These are phyloP conservation scores for Colletotrichum navitas DNA, from an alignment of 2,329 filamentous ascomycete species.

Conservation along the genomic window DNA sequence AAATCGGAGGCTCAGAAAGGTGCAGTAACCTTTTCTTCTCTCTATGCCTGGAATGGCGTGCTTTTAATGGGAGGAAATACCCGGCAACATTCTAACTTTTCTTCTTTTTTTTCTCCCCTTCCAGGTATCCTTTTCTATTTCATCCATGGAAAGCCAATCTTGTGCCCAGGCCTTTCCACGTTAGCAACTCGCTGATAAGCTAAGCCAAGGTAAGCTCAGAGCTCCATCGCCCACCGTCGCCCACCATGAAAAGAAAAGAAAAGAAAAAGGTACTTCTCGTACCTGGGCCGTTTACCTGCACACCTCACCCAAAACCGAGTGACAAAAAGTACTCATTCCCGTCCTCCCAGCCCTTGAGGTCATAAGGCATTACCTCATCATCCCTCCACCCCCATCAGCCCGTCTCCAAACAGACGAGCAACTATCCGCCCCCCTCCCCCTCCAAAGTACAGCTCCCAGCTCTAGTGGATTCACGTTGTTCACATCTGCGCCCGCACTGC, in stretches of 20 bases:
- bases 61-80: not conserved
- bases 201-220: conserved; percentile 29
- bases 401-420: conserved; percentile 31
- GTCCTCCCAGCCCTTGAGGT: not conserved
- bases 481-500: conserved; percentile 20
- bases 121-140: not conserved
- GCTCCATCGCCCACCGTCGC: conserved; percentile 6
- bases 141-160: not conserved
- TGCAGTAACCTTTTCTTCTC: not conserved
- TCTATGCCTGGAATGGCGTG: not conserved
- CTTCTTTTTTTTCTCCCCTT: not conserved
- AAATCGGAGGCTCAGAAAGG: conserved; percentile 12
- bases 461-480: conserved; percentile 36
- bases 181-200: conserved; percentile 19
- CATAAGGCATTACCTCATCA: conserved; percentile 35
- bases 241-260: not conserved
- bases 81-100: not conserved
- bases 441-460: conserved; percentile 38
- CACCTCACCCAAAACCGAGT: not conserved
- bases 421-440: conserved; percentile 35
- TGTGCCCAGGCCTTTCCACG: conserved; percentile 6
- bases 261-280: conserved; percentile 12
- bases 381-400: conserved; percentile 10
- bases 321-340: not conserved
- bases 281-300: not conserved